Percentiles rank a stretch among this genome's conserved stretches.
Evolutionary conservation across 1,139 yeast species (phyloP).

Genomic region (Yamadazyma siamensis): DNA sequence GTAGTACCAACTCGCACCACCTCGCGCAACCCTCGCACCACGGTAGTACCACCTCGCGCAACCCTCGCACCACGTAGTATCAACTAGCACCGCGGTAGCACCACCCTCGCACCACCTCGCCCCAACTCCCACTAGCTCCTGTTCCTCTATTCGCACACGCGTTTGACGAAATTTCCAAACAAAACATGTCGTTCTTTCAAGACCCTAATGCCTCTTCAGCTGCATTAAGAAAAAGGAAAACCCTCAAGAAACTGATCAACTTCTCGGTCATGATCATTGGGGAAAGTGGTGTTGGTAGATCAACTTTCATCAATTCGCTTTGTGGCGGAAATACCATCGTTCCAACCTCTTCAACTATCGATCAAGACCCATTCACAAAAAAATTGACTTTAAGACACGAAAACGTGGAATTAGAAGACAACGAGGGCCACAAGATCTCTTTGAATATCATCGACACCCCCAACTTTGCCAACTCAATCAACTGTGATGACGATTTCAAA

Average conservation of each 20-base stretch:
- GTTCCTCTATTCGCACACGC: neutral
- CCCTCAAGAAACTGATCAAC: slow-evolving; percentile 50
- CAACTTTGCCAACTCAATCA: slow-evolving; percentile 71
- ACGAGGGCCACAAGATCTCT: slow-evolving; percentile 49
- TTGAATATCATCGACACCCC: slow-evolving; percentile 59
- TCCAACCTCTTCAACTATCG: slow-evolving; percentile 35
- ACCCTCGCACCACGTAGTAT: too few species aligned
- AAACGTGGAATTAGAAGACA: slow-evolving; percentile 49
- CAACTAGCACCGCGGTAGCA: too few species aligned
- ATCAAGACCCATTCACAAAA: slow-evolving; percentile 41
- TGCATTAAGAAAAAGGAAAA: slow-evolving; percentile 56
- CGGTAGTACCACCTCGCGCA: too few species aligned
- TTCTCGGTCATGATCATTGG: slow-evolving; percentile 61
- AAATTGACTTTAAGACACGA: slow-evolving; percentile 47
- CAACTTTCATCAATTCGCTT: slow-evolving; percentile 60
- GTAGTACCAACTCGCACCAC: too few species aligned
- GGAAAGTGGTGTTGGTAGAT: slow-evolving; percentile 58
- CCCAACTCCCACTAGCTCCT: neutral
- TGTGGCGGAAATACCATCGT: slow-evolving; percentile 79
- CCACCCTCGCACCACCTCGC: neutral
- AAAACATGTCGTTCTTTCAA: slow-evolving; percentile 11
- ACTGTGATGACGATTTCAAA: slow-evolving; percentile 44
- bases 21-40: too few species aligned
- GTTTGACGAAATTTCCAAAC: too few species aligned
- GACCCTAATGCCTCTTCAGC: slow-evolving; percentile 24